Conservation (phyloP, 192 early-diverging fungal genomes). For the Dissophora globulifera region DNA sequence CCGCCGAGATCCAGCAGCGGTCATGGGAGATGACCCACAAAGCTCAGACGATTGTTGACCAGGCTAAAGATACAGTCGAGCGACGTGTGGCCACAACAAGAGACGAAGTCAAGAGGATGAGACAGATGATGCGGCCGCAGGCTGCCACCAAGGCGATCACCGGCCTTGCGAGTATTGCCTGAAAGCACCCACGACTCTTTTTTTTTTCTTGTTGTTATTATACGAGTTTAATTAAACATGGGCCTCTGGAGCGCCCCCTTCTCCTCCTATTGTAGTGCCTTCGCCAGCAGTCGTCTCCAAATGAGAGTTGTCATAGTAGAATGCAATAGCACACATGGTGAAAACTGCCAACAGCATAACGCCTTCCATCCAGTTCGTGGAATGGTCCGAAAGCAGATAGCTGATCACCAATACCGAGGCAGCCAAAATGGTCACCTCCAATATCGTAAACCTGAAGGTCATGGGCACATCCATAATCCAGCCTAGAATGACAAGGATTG, state of each 20-base stretch:
- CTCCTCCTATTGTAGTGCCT: neutral
- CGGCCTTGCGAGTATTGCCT: neutral
- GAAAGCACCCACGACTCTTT: neutral
- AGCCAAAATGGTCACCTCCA: constrained; percentile 86
- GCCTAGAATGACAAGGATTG: constrained; percentile 77
- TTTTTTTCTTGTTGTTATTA: too few species aligned
- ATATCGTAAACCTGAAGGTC: constrained; percentile 83
- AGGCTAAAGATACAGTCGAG: constrained; percentile 41
- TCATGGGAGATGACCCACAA: constrained; percentile 33
- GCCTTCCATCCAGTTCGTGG: constrained; percentile 96
- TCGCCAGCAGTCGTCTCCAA: neutral
- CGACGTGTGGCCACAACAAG: constrained; percentile 39
- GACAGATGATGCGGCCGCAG: constrained; percentile 45
- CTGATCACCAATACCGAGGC: constrained; percentile 81
- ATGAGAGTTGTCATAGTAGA: constrained; percentile 52
- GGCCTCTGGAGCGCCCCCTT: too few species aligned
- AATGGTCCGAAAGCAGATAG: constrained; percentile 82
- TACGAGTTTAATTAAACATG: too few species aligned
- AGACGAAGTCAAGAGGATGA: constrained; percentile 42
- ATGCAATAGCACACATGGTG: constrained; percentile 77
- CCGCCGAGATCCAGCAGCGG: constrained; percentile 39
- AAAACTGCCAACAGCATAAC: constrained; percentile 81
- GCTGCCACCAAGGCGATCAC: constrained; percentile 24
- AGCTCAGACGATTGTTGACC: constrained; percentile 38
- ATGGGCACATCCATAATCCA: constrained; percentile 85